Conservation (phyloP, 371 early-diverging fungal genomes). For the Apophysomyces ossiformis region DNA sequence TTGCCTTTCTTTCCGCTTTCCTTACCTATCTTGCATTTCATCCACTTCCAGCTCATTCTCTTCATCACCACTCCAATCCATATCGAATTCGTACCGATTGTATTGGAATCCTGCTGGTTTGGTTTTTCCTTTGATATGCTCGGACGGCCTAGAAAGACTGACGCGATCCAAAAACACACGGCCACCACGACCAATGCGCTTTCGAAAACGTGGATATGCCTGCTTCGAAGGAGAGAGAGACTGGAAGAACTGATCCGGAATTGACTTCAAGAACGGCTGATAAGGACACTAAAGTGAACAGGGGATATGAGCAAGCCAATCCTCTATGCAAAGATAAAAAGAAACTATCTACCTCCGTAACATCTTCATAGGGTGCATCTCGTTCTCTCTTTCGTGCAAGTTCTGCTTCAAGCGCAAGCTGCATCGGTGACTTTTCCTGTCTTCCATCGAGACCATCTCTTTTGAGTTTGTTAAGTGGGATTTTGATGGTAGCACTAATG, state of each 20-base stretch:
- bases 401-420: slow-evolving; percentile 54
- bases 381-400: slow-evolving; percentile 55
- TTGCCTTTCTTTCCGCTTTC: not conserved
- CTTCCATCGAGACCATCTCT: slow-evolving; percentile 33
- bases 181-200: slow-evolving; percentile 67
- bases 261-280: slow-evolving; percentile 47
- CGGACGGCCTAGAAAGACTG: slow-evolving; percentile 1
- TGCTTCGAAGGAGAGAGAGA: slow-evolving; percentile 13
- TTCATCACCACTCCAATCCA: slow-evolving; percentile 39
- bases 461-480: slow-evolving; percentile 54
- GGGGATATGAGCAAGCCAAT: not conserved
- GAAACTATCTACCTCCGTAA: slow-evolving; percentile 51
- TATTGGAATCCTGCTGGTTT: slow-evolving; percentile 20
- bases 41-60: slow-evolving; percentile 31
- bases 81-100: slow-evolving; percentile 44
- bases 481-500: slow-evolving; percentile 58
- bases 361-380: slow-evolving; percentile 61
- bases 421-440: slow-evolving; percentile 44
- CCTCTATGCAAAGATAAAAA: not conserved
- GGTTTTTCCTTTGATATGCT: slow-evolving; percentile 28
- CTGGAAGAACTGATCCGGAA: slow-evolving; percentile 44
- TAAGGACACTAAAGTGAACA: slow-evolving; percentile 44
- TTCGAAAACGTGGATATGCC: slow-evolving; percentile 45
- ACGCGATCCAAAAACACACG: slow-evolving; percentile 60
- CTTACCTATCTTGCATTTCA: slow-evolving; percentile 45